Base-by-base conservation (phyloP, 1,284 basidiomycete genomes). In the Inonotus obliquus region DNA sequence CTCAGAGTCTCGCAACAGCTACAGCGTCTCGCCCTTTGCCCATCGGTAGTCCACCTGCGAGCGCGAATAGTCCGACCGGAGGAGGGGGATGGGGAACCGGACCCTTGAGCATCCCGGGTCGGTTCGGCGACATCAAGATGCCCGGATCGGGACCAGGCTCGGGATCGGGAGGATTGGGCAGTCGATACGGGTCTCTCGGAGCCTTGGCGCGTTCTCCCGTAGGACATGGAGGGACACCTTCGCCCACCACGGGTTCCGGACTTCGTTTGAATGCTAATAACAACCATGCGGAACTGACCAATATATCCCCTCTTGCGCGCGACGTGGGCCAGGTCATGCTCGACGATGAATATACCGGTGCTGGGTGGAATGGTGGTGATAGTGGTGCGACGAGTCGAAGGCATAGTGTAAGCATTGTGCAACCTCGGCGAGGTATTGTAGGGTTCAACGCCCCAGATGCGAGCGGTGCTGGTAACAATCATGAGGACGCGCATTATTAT, bases 321-420 rank as follows among this genome's bases (percentile, higher is more conserved):
- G 89, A 92, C 70, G 85, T 92, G 17, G 84, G 84, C 14, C 84
- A 87, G 72, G 90, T 92, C 62, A 73, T 91, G 39, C 74, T 87
- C 58, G 87, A 91, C 67, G 87, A 89, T 37, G 67, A 69, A 59
- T 81, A 37, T 13, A 48, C n/a, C 70, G 80, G 79, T 59, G 41
- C n/a, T 7, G 17, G 41, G 41, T n/a, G 9, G 17, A 44, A 44
- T n/a, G 83, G 82, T 23, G 77, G 77, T 10, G 81, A 79, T 17
- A 92, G 90, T 68, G 93, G 92, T 0, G 88, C 90, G 1, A 92
- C 92, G 10, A 92, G 89, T 67, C 78, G 93, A 49, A 77, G 93
- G 41, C 93, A 95, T 69, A 92, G 89, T 64, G 92, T 96, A 65
- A 92, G 89, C 62, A 85, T 94, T 63, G 89, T 94, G 17, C 89